Evolutionary conservation across 1,139 yeast genomes (phyloP).

Genomic region (Lodderomyces oxycetoniae): DNA sequence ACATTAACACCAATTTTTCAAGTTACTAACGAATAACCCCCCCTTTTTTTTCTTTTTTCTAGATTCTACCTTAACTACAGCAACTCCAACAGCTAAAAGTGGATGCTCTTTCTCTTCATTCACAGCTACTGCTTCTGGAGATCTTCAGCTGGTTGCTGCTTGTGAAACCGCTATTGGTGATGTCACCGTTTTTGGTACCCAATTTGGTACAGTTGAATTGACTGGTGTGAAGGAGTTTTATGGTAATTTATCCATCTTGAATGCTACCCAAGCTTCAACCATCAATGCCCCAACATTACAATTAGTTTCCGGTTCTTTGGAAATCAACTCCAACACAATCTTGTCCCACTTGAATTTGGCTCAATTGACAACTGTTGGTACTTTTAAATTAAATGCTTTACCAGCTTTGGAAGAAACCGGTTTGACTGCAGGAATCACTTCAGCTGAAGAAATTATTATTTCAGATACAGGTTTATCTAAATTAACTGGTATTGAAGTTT

Average conservation of each 20-base stretch:
- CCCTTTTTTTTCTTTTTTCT: slow-evolving; percentile 5
- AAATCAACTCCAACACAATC: slow-evolving; percentile 60
- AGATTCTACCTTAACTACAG: slow-evolving; percentile 49
- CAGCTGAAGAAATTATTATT: slow-evolving; percentile 67
- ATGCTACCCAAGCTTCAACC: slow-evolving; percentile 57
- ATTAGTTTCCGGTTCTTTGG: slow-evolving; percentile 67
- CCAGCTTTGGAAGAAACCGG: slow-evolving; percentile 74
- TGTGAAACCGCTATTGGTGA: slow-evolving; percentile 84
- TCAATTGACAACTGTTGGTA: slow-evolving; percentile 72
- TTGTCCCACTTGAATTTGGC: slow-evolving; percentile 72
- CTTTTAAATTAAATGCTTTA: slow-evolving; percentile 72
- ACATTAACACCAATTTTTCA: too few relatives aligned
- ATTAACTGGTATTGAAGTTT: slow-evolving; percentile 77
- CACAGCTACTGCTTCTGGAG: slow-evolving; percentile 74
- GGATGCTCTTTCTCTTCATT: slow-evolving; percentile 50
- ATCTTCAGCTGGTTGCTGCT: slow-evolving; percentile 64
- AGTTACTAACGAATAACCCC: too few relatives aligned
- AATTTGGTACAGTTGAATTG: slow-evolving; percentile 52
- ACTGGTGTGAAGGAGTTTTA: slow-evolving; percentile 59
- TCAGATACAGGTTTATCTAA: slow-evolving; percentile 83
- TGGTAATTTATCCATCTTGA: slow-evolving; percentile 67
- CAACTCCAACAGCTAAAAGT: slow-evolving; percentile 49
- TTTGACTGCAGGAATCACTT: slow-evolving; percentile 69
- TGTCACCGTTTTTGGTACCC: slow-evolving; percentile 59
- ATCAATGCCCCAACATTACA: slow-evolving; percentile 76